Evolutionary conservation across 1,139 yeast genomes (phyloP), one percentile per base, ranked within the genome.

Genomic region (Yamadazyma sp.): DNA sequence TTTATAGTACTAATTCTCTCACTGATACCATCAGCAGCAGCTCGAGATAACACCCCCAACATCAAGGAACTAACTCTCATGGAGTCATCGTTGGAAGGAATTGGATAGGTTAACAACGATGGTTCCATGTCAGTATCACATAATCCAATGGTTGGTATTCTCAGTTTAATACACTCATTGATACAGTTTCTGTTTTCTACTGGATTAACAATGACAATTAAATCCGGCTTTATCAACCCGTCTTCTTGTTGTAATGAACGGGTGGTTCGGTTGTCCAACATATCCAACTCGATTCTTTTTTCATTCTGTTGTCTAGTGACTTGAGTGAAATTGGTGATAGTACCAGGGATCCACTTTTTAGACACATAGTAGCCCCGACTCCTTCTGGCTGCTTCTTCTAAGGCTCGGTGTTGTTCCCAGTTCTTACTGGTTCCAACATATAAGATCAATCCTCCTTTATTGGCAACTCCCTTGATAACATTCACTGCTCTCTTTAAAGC

Each of bases 21-120:
- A 32, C 70, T 62, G 41, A 81, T 69, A 29, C 98, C 98, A 36
- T 72, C 73, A 57, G 85, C 82, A 18, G 95, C 97, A 13, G 97
- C 89, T 55, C 76, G 82, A 16, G 95, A 82, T 49, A 92, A 71
- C 14, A 90, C 82, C 44, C 98, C 97, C 39, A 80, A 69, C 54
- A 92, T 76, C 52, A 92, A 69, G 48, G 86, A 83, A 4, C 85
- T 80, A 11, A 95, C 78, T 58, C 98, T 78, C 42, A 80, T 67
- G n/a, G 95, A 84, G 59, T 90, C 97, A 61, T 92, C 97, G 56
- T 92, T 92, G 46, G 95, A 95, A 18, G 98, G 97, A 50, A 92
- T 86, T 35, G 97, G 95, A 61, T 92, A 92, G 2, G 96, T 87
- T 40, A 92, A 85, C 50, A 85, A 66, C 7, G 88, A 78, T 14